These are phyloP conservation scores for Blumeriella jaapii DNA, from an alignment of 2,329 filamentous ascomycete genomes.

Conservation along the genomic window DNA sequence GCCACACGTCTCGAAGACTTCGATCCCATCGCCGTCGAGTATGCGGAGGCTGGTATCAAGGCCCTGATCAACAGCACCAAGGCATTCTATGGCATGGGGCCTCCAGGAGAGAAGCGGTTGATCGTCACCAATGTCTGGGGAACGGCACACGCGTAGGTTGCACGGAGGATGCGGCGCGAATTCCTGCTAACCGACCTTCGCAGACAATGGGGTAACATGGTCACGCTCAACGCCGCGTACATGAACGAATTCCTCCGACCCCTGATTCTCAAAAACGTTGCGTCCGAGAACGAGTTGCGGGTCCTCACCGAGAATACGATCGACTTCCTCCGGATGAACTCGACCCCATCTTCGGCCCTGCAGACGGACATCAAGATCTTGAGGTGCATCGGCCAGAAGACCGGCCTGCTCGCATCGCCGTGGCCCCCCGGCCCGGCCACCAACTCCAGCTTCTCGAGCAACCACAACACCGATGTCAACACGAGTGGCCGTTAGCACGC, in stretches of 20 bases:
- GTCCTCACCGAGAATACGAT: slow-evolving; percentile 63
- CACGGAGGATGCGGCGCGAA: neutral
- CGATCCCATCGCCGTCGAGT: slow-evolving; percentile 36
- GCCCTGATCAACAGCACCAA: slow-evolving; percentile 76
- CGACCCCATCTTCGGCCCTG: slow-evolving; percentile 65
- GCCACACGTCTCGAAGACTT: slow-evolving; percentile 29
- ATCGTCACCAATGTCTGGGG: slow-evolving; percentile 96
- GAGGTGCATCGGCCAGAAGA: slow-evolving; percentile 25
- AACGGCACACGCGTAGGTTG: slow-evolving; percentile 84
- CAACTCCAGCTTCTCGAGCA: slow-evolving; percentile 16
- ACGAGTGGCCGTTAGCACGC: slow-evolving; percentile 9
- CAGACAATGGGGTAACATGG: slow-evolving; percentile 93
- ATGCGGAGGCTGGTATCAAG: slow-evolving; percentile 40
- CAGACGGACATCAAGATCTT: slow-evolving; percentile 65
- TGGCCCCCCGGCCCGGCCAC: slow-evolving; percentile 3
- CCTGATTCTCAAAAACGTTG: slow-evolving; percentile 47
- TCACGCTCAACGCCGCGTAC: slow-evolving; percentile 78
- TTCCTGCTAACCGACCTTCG: neutral
- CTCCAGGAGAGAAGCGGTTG: slow-evolving; percentile 44
- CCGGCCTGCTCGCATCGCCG: slow-evolving; percentile 11
- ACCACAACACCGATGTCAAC: slow-evolving; percentile 9
- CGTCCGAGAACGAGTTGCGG: slow-evolving; percentile 40
- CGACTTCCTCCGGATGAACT: slow-evolving; percentile 57
- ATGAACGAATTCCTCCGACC: slow-evolving; percentile 50
- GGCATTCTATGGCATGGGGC: slow-evolving; percentile 56